Evolutionary conservation across 1,284 basidiomycete genomes (phyloP), one percentile per base, ranked within the genome.

Genomic region (Heterobasidion irregulare): DNA sequence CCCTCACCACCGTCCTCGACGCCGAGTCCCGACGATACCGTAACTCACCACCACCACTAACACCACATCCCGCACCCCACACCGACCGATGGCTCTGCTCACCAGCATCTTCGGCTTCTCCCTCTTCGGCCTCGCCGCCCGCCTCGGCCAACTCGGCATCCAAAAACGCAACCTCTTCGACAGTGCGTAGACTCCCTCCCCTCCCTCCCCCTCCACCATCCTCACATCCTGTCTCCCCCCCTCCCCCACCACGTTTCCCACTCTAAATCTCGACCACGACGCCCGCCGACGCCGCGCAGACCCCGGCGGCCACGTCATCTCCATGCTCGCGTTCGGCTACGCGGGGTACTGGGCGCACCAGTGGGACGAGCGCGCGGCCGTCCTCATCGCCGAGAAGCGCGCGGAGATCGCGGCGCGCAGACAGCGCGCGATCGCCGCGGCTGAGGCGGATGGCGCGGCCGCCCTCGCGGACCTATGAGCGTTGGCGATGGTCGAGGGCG

Each of bases 61-160:
- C 15, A n/a, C 49, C 16, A 18, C 50, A n/a, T 10, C 15, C 26
- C 2, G 4, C n/a, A 10, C 2, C 46, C 10, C 46, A 47, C 18
- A 18, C n/a, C 49, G 41, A 49, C 26, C 56, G 50, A 92, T 92
- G 89, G 72, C 86, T 50, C 74, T 92, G 65, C 70, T 90, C 60
- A 73, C 82, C 57, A 89, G 81, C 67, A 73, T 93, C 62, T 65
- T 89, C 66, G 91, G 91, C 50, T 91, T 90, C 72, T 85, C 87
- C 16, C 71, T 79, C 56, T 86, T 92, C 65, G 91, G 91, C 34
- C 82, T 93, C 55, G 83, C 83, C 16, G 83, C 84, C 13, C 79
- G 91, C 59, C 74, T 90, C 58, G 89, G 89, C 62, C 91, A 93
- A 70, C 83, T 93, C 19, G 86, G 85, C 53, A 84, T 94, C 62